Base-by-base conservation (phyloP, 2,329 filamentous ascomycete species). In the Pseudocercospora cruenta region DNA sequence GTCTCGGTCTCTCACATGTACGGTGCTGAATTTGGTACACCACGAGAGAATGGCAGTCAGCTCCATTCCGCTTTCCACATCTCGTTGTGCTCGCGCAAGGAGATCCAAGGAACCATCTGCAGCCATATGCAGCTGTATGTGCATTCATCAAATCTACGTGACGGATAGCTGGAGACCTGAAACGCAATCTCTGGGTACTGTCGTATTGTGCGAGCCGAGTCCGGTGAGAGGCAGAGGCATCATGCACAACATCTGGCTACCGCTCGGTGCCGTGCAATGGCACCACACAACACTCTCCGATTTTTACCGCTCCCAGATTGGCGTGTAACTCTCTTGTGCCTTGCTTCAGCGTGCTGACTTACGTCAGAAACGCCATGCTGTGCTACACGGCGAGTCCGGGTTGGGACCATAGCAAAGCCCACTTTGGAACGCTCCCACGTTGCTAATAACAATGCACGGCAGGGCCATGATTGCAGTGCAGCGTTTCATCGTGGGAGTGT, bases 31-130 rank as follows among this genome's bases (percentile, higher is more conserved):
- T 45, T 58, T 24, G 61, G 47, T 58, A 33, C 60, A 28, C 24
- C 21, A 28, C n/a, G 19, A 28, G 36, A 45, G 26, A 55, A 28
- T 26, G 47, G 58, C 24, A 22, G 16, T 16, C 51, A 45, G 39
- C 39, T 45, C 14, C 39, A 16, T 47, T 47, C 45, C 21, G 3
- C 8, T 12, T 49, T 10, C 45, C 22, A n/a, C 31, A 33, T 54
- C 36, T 55, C 49, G 36, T 53, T 54, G 62, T 63, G 66, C 62
- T 64, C 58, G 58, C 53, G 62, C 62, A 59, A 57, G 66, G 58
- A 26, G 22, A 65, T 60, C 54, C 59, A 64, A 28, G 28, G 60
- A 57, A 47, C 33, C 63, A 51, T 31, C 49, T 57, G 53, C 53
- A 60, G 43, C 21, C 47, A 53, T 58, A 49, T 60, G 39, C 49